Evolutionary conservation across 1,284 basidiomycete species (phyloP), one percentile per base, ranked within the genome.

Genomic region (Papiliotrema terrestris): DNA sequence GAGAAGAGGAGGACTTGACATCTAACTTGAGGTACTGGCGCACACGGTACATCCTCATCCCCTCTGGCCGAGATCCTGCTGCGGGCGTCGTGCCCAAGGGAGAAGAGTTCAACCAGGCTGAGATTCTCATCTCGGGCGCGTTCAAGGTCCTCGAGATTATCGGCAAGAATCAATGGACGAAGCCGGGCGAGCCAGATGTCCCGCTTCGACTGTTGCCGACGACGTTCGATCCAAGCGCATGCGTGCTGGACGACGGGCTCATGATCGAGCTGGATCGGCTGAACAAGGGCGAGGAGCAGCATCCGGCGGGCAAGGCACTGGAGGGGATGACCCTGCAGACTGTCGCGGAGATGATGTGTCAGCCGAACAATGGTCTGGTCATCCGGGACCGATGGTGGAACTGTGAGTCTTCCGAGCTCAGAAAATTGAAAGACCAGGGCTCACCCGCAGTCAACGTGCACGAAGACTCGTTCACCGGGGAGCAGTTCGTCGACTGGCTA

Each of bases 31-130:
- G 88, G 44, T 96, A 95, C 70, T 98, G 94, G 91, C 83, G 94
- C 6, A 96, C 93, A 0, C 83, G 94, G n/a, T 96, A 97, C 69
- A 83, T 98, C 23, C 84, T 98, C 19, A 89, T 98, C 45, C 95
- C 95, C 0, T 86, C 89, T 0, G 81, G 84, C 11, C 86, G 63
- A 86, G 54, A 81, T 82, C 36, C 88, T 84, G 8, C 72, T 59
- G 48, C 78, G 76, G 65, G 67, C 2, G 36, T 75, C 17, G 63
- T 81, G 19, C 76, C 69, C 17, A 85, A 84, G 0, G 87, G 85
- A 5, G 89, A 91, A 72, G 81, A 80, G 57, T 82, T 91, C 54
- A 85, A 88, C 63, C 87, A 91, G 35, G 89, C 94, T 71, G 94
- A 98, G 75, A 85, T 87, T 17, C 85, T 91, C 22, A 81, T 97